phyloP scores from a whole-genome alignment of 78 protist species.

The Dictyostelium brefeldianum region DNA sequence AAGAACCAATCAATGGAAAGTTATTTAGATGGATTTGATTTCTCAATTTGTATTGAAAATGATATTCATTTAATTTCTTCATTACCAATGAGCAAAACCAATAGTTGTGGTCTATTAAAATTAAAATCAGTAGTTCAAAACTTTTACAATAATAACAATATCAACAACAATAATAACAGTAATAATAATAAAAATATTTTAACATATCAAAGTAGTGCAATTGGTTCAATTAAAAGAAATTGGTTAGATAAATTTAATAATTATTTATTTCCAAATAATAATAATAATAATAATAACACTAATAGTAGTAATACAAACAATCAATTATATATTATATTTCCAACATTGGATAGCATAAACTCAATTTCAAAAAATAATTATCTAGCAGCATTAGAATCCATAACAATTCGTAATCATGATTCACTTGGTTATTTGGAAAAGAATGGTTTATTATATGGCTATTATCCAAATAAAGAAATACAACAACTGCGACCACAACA shows the following conservation, averaged over 20 bases:
- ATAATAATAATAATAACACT: not conserved
- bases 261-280: not conserved
- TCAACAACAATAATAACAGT: not conserved
- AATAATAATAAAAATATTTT: not conserved
- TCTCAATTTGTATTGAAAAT: not conserved
- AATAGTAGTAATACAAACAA: not conserved
- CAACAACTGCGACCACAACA: not conserved
- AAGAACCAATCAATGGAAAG: not conserved
- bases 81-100: not conserved
- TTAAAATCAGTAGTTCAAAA: not conserved
- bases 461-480: not conserved
- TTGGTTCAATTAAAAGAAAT: not conserved
- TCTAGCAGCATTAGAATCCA: not conserved
- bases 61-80: slow-evolving; percentile 32
- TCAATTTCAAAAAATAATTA: not conserved
- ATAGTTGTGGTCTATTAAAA: not conserved
- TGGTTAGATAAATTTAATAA: not conserved
- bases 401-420: slow-evolving; percentile 41
- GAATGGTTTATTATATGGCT: not conserved
- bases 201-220: slow-evolving; percentile 35
- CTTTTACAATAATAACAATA: not conserved
- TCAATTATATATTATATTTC: not conserved
- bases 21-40: slow-evolving; percentile 7
- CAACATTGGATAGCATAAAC: not conserved
- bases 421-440: not conserved